These are phyloP conservation scores for Ophiocytium majus DNA, from an alignment of 352 stramenopile species.

Conservation along the genomic window DNA sequence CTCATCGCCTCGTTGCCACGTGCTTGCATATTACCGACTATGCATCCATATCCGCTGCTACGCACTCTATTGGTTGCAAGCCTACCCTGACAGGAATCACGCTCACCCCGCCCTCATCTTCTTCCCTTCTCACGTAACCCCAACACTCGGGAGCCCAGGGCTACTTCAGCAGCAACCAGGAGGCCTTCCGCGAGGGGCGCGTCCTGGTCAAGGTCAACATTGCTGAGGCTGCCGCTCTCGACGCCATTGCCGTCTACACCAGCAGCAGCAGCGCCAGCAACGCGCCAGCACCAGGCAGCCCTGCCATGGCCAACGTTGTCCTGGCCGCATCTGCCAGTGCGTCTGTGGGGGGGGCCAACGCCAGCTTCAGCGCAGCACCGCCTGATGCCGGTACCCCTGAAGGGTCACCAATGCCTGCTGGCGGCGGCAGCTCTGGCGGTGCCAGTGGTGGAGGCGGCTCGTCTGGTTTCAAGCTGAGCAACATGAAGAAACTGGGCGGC, in stretches of 20 bases:
- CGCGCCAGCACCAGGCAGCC: too few relatives aligned
- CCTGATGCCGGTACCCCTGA: too few relatives aligned
- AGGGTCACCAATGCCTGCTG: background rate
- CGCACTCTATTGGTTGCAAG: too few relatives aligned
- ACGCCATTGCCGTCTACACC: constrained; percentile 4
- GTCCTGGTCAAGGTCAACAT: constrained; percentile 29
- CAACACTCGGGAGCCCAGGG: too few relatives aligned
- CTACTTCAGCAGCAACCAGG: constrained; percentile 17
- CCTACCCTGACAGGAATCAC: too few relatives aligned
- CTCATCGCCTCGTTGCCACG: too few relatives aligned
- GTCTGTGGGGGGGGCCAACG: background rate
- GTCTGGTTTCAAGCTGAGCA: background rate
- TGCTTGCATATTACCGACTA: too few relatives aligned
- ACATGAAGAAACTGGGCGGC: background rate
- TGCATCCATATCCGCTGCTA: too few relatives aligned
- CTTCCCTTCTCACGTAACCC: too few relatives aligned
- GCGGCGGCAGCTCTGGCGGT: background rate
- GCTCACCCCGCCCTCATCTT: too few relatives aligned
- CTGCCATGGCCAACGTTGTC: background rate
- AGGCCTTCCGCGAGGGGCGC: constrained; percentile 9
- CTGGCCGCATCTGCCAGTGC: too few relatives aligned
- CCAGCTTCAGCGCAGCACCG: too few relatives aligned
- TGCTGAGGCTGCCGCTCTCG: background rate
- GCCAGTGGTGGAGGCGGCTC: background rate
- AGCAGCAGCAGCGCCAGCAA: background rate